A percentile compares a stretch with the other conserved stretches of the same genome.
Conservation (phyloP, 2,329 filamentous ascomycete species). For the Beauveria medogensis region DNA sequence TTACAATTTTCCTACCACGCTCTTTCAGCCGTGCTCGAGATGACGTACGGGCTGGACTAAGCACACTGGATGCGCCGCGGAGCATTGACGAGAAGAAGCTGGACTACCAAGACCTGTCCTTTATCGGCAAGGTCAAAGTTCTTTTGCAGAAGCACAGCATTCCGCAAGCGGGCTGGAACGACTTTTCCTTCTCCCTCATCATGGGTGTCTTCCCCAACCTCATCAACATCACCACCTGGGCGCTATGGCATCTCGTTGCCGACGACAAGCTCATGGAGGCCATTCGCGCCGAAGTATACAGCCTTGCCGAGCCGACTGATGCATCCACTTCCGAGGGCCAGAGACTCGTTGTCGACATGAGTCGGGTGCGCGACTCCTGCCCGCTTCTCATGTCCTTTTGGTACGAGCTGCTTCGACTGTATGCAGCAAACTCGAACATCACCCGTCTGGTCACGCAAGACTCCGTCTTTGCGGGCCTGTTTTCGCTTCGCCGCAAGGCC, state of each 20-base stretch:
- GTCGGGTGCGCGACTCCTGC: slow-evolving; percentile 4
- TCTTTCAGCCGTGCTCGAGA: slow-evolving; percentile 1
- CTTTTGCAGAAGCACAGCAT: slow-evolving; percentile 1
- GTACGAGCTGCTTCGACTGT: slow-evolving; percentile 8
- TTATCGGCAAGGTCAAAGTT: slow-evolving; percentile 4
- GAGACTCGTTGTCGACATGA: not conserved
- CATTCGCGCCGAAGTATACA: not conserved
- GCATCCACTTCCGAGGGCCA: not conserved
- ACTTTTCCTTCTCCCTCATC: slow-evolving; percentile 9
- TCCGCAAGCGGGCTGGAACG: slow-evolving; percentile 2
- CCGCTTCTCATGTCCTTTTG: slow-evolving; percentile 10
- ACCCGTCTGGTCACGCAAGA: slow-evolving; percentile 6
- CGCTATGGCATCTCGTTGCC: slow-evolving; percentile 7
- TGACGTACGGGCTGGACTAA: not conserved
- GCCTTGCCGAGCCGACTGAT: not conserved
- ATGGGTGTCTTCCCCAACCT: slow-evolving; percentile 9
- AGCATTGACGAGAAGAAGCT: not conserved
- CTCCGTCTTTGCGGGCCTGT: not conserved
- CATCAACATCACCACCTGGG: slow-evolving; percentile 7
- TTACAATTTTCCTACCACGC: not conserved
- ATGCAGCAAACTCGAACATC: slow-evolving; percentile 7
- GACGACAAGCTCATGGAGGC: not conserved
- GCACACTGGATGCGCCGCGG: not conserved
- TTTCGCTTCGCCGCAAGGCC: slow-evolving; percentile 1
- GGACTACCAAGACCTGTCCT: not conserved